phyloP scores from a whole-genome alignment of 179 eudicot genomes.

The Drosera spatulata region DNA sequence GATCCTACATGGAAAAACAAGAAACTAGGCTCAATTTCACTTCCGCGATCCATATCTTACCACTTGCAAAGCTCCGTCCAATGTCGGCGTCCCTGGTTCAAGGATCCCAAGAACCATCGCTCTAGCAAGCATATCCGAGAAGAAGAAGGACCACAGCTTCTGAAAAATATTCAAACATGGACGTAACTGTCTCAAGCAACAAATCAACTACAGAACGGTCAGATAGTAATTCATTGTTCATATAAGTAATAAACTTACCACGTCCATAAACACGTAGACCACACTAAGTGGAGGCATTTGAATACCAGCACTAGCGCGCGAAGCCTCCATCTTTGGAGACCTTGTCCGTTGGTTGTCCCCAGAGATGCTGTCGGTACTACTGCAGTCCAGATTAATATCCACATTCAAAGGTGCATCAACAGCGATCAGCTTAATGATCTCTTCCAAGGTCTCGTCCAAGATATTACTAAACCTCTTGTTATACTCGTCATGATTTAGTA shows the following conservation, averaged over 20 bases:
- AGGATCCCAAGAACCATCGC: slow-evolving; percentile 36
- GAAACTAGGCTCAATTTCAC: no score
- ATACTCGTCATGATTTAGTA: slow-evolving; percentile 38
- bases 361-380: background rate
- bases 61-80: slow-evolving; percentile 47
- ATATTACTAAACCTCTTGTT: slow-evolving; percentile 22
- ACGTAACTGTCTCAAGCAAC: background rate
- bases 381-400: slow-evolving; percentile 9
- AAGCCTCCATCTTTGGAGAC: slow-evolving; percentile 18
- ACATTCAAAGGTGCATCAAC: slow-evolving; percentile 25
- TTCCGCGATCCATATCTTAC: slow-evolving; percentile 16
- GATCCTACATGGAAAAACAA: no score
- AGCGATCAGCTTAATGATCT: slow-evolving; percentile 22
- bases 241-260: slow-evolving; percentile 19
- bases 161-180: slow-evolving; percentile 5
- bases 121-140: slow-evolving; percentile 43
- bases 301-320: slow-evolving; percentile 25
- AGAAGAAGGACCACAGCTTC: slow-evolving; percentile 52
- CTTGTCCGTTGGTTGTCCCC: background rate
- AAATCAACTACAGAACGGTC: background rate
- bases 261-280: slow-evolving; percentile 46
- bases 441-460: slow-evolving; percentile 39
- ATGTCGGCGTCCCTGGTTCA: slow-evolving; percentile 23
- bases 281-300: slow-evolving; percentile 28
- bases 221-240: background rate